Evolutionary conservation across 768 basidiomycete genomes (phyloP).

Genomic region (Amylocystis lapponica): DNA sequence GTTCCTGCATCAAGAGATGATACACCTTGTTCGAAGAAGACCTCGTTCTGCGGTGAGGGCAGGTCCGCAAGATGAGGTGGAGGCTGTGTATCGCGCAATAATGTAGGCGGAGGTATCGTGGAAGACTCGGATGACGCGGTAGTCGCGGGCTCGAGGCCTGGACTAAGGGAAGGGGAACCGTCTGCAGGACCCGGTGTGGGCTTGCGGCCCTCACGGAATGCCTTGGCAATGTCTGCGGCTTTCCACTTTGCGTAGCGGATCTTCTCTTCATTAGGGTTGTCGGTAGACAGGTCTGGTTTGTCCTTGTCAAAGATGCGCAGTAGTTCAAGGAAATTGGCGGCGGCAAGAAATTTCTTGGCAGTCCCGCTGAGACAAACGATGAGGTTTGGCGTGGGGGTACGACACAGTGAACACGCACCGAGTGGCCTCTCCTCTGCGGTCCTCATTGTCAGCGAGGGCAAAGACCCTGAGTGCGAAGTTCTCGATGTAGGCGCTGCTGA

Average conservation of each 20-base stretch:
- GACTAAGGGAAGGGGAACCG: too few relatives aligned
- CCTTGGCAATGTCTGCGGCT: constrained; percentile 91
- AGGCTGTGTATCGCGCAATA: constrained; percentile 5
- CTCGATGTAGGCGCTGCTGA: constrained; percentile 86
- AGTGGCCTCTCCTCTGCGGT: constrained; percentile 69
- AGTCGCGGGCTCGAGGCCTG: neutral
- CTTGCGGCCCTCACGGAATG: constrained; percentile 86
- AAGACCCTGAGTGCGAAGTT: constrained; percentile 95
- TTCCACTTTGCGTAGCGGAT: constrained; percentile 97
- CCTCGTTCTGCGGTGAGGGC: constrained; percentile 1
- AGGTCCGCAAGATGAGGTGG: constrained; percentile 11
- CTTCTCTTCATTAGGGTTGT: constrained; percentile 66
- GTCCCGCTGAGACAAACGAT: constrained; percentile 51
- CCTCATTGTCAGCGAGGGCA: constrained; percentile 83
- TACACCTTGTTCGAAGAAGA: constrained; percentile 6
- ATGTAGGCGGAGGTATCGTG: neutral
- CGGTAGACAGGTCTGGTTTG: constrained; percentile 29
- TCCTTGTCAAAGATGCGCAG: constrained; percentile 61
- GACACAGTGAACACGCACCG: constrained; percentile 41
- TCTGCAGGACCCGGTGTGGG: constrained; percentile 78
- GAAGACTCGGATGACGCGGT: constrained; percentile 22
- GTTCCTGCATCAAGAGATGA: too few relatives aligned
- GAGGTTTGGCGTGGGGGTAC: neutral
- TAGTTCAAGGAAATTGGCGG: constrained; percentile 91
- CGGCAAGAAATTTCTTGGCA: constrained; percentile 91